A percentile compares a stretch with the other conserved stretches of the same genome.
Evolutionary conservation across 1,284 basidiomycete species (phyloP).

Genomic region (Ustilago bromivora): DNA sequence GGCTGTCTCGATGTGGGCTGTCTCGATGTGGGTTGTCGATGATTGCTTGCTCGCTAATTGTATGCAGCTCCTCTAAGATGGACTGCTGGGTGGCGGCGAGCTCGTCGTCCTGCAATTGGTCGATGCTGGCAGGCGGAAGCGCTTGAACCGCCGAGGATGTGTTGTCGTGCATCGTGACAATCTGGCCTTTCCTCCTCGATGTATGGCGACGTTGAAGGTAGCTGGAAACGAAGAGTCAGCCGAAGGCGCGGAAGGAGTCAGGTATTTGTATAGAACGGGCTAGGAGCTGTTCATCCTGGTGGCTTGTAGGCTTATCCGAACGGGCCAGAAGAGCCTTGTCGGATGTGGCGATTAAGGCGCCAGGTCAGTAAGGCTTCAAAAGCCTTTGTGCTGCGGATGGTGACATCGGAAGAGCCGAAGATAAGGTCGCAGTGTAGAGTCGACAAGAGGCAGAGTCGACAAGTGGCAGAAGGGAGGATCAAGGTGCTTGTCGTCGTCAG

Average conservation of each 20-base stretch:
- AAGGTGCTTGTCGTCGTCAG: neutral
- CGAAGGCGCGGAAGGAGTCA: neutral
- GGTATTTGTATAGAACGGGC: neutral
- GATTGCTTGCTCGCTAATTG: slow-evolving; percentile 39
- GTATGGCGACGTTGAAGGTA: neutral
- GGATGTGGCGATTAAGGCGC: neutral
- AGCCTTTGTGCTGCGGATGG: neutral
- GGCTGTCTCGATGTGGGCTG: neutral
- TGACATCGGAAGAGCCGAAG: slow-evolving; percentile 20
- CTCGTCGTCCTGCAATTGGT: slow-evolving; percentile 25
- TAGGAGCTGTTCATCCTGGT: slow-evolving; percentile 20
- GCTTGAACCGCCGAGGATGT: slow-evolving; percentile 4
- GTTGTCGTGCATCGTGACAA: neutral
- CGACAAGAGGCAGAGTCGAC: neutral
- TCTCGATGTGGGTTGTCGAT: neutral
- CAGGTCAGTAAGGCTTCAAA: slow-evolving; percentile 8
- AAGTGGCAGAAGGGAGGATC: neutral
- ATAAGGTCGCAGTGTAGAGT: neutral
- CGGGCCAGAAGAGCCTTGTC: neutral
- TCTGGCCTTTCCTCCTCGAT: neutral
- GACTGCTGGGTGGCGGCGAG: slow-evolving; percentile 45
- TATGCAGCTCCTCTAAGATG: slow-evolving; percentile 46
- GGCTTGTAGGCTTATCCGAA: neutral
- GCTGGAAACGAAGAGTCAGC: neutral
- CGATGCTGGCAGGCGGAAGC: neutral